These are phyloP conservation scores for Primulina huaijiensis DNA, from an alignment of 257 asterid genomes.

Conservation along the genomic window DNA sequence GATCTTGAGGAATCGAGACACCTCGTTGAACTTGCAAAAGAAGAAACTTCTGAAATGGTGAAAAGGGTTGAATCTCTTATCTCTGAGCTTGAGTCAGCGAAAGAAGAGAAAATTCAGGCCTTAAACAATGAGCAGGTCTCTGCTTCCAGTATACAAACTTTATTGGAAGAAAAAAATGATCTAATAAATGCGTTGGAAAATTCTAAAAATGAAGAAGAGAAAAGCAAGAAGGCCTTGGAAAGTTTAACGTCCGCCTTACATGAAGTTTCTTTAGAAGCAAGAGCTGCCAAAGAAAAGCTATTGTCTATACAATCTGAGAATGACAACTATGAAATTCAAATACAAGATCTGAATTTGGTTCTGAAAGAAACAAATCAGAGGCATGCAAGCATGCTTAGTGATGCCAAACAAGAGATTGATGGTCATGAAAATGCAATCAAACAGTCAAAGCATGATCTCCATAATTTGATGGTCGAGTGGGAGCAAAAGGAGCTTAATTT, in stretches of 20 bases:
- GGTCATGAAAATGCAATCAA: constrained; percentile 46
- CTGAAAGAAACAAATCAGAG: constrained; percentile 78
- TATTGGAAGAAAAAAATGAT: constrained; percentile 65
- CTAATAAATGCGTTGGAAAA: constrained; percentile 60
- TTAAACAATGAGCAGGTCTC: constrained; percentile 74
- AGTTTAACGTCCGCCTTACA: constrained; percentile 85
- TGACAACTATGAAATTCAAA: constrained; percentile 59
- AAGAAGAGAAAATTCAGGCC: constrained; percentile 68
- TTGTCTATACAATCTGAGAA: constrained; percentile 55
- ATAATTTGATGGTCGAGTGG: constrained; percentile 56
- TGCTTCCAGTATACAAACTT: constrained; percentile 59
- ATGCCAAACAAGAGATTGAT: constrained; percentile 65
- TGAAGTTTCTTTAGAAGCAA: constrained; percentile 85
- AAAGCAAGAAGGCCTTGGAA: constrained; percentile 89
- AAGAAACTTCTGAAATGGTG: constrained; percentile 57
- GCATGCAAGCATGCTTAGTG: constrained; percentile 72
- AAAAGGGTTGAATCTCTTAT: constrained; percentile 59
- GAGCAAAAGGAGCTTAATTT: constrained; percentile 69
- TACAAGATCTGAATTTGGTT: constrained; percentile 70
- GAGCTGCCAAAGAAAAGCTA: constrained; percentile 81
- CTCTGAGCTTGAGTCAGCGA: constrained; percentile 58
- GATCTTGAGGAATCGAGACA: constrained; percentile 70
- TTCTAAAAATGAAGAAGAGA: constrained; percentile 88
- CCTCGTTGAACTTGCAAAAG: constrained; percentile 49
- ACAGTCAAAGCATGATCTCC: constrained; percentile 50